phyloP scores from a whole-genome alignment of 768 basidiomycete genomes.

The Leccinum rimulosum region DNA sequence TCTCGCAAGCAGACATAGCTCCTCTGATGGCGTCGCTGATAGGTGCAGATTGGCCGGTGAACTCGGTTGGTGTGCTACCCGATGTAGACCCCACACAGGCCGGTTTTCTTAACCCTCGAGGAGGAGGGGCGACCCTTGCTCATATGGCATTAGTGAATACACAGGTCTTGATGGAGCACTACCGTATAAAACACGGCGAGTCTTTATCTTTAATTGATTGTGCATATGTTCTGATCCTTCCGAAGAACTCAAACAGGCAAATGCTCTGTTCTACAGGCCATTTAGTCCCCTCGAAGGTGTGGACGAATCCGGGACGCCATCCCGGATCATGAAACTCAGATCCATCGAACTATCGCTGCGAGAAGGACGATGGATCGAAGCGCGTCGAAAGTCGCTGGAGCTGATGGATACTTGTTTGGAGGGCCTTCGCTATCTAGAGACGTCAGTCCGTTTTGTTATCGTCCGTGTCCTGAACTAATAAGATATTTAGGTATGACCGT shows the following conservation, averaged over 20 bases:
- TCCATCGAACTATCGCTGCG: constrained; percentile 48
- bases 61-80: constrained; percentile 79
- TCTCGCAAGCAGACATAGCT: constrained; percentile 83
- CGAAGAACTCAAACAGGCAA: constrained; percentile 58
- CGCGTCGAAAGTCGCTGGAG: constrained; percentile 45
- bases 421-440: constrained; percentile 78
- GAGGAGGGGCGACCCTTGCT: constrained; percentile 52
- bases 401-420: constrained; percentile 53
- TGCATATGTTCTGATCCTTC: constrained; percentile 2
- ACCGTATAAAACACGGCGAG: constrained; percentile 72
- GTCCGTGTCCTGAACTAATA: constrained; percentile 7
- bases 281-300: constrained; percentile 47
- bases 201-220: neutral
- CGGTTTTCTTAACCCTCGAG: constrained; percentile 52
- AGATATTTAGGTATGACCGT: constrained; percentile 59
- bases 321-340: constrained; percentile 36
- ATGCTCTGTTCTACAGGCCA: constrained; percentile 62
- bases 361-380: constrained; percentile 43
- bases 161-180: constrained; percentile 72
- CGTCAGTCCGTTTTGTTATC: constrained; percentile 29
- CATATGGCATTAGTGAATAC: constrained; percentile 62
- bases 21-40: constrained; percentile 74
- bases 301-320: constrained; percentile 25
- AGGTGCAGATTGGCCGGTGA: constrained; percentile 74
- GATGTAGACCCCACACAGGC: constrained; percentile 61